Evolutionary conservation across 192 early-diverging fungal genomes (phyloP).

Genomic region (Coemansia sp.): DNA sequence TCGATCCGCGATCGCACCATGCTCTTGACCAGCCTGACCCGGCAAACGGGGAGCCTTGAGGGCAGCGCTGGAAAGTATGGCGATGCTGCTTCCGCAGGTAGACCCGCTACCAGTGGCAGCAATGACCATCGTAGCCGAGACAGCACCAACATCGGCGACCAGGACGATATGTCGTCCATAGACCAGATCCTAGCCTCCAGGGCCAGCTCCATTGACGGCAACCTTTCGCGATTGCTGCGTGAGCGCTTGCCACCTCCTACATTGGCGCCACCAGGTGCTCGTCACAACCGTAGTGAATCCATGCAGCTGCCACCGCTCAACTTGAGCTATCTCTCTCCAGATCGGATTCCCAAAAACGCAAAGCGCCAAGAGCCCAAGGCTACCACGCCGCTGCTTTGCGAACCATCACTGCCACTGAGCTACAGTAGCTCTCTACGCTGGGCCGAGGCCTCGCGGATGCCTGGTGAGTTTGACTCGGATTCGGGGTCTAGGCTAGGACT

Average conservation of each 20-base stretch:
- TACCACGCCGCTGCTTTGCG: not conserved
- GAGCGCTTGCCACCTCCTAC: constrained; percentile 20
- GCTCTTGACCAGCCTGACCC: constrained; percentile 38
- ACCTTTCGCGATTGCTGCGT: constrained; percentile 41
- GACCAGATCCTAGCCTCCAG: constrained; percentile 32
- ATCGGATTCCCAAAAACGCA: constrained; percentile 45
- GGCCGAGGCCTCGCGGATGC: not conserved
- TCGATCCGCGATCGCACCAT: constrained; percentile 52
- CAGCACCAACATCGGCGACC: constrained; percentile 26
- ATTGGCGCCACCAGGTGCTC: not conserved
- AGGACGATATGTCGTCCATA: constrained; percentile 43
- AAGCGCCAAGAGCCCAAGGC: constrained; percentile 12
- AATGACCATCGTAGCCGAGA: not conserved
- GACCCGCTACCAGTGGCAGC: not conserved
- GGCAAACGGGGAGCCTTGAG: constrained; percentile 24
- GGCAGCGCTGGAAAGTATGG: constrained; percentile 16
- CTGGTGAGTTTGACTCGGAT: constrained; percentile 12
- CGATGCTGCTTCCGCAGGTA: not conserved
- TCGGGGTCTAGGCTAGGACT: not conserved
- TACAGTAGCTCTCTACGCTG: constrained; percentile 13
- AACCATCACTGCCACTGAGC: not conserved
- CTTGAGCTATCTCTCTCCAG: constrained; percentile 19
- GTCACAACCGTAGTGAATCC: not conserved
- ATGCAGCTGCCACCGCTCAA: constrained; percentile 30
- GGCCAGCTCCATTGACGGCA: constrained; percentile 14